These are phyloP conservation scores for Nakataea oryzae DNA, from an alignment of 2,329 filamentous ascomycete genomes.

Conservation along the genomic window DNA sequence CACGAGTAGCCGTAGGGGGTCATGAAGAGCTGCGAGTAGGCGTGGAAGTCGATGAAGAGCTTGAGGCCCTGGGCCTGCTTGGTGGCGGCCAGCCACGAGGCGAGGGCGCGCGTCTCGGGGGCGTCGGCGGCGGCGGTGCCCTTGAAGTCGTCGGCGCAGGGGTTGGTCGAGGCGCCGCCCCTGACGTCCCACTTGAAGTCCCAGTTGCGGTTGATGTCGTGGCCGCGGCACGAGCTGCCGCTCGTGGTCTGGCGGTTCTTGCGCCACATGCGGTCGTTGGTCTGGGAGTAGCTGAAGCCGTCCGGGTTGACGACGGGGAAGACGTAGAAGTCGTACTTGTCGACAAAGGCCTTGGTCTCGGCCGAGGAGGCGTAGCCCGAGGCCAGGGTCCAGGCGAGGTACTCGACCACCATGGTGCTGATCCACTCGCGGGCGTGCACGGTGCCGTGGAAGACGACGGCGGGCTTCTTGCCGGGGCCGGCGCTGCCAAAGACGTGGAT, in stretches of 20 bases:
- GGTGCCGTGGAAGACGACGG: conserved; percentile 44
- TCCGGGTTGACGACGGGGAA: conserved; percentile 54
- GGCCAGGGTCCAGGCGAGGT: conserved; percentile 39
- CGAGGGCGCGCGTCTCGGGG: conserved; percentile 40
- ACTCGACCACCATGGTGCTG: conserved; percentile 43
- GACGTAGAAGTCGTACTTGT: conserved; percentile 57
- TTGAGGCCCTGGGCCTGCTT: conserved; percentile 36
- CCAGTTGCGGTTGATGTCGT: conserved; percentile 43
- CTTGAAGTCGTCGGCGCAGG: conserved; percentile 31
- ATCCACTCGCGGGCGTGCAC: conserved; percentile 54
- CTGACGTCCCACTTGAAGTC: conserved; percentile 32
- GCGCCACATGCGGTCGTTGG: conserved; percentile 47
- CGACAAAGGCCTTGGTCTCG: conserved; percentile 32
- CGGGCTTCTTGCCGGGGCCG: conserved; percentile 33
- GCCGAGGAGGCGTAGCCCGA: conserved; percentile 27
- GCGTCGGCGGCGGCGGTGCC: conserved; percentile 26
- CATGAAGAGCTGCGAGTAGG: conserved; percentile 50
- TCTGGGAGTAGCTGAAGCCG: conserved; percentile 49
- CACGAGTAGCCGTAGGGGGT: conserved; percentile 56
- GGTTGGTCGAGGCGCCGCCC: conserved; percentile 32
- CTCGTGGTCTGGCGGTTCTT: conserved; percentile 41
- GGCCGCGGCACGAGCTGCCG: conserved; percentile 39
- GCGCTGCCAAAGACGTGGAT: conserved; percentile 40
- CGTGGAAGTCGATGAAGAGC: conserved; percentile 56
- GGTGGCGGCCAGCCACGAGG: conserved; percentile 19